Base-by-base conservation (phyloP, 495 filamentous ascomycete genomes). In the Daldinia concentrica region DNA sequence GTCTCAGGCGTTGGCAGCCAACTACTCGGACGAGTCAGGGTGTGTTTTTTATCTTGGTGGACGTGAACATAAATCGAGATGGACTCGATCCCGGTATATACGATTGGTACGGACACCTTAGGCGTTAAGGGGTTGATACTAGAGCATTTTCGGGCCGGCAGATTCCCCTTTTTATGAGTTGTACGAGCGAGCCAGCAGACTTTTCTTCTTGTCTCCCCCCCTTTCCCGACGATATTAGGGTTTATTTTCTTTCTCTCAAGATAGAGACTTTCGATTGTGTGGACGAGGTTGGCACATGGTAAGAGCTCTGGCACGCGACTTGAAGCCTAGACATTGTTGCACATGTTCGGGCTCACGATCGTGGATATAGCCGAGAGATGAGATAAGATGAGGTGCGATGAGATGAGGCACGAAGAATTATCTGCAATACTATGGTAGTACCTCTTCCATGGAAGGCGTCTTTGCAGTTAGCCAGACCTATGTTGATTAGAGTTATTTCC, bases 61-160 rank as follows among this genome's bases (percentile, higher is more conserved):
- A 41, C 17, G 39, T 4, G 39, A 17, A 17, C n/a, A n/a, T 41
- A n/a, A 41, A 41, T 8, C n/a, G 39, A 17, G 39, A 41, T 6
- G 39, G 39, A 17, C 19, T 51, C 9, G 19, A 9, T 24, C 19
- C 45, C 9, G 45, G 45, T 54, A 29, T 54, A 29, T 54, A 30
- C 26, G 26, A 17, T 27, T 30, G 26, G 12, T 14, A 30, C 4
- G 15, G 50, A 30, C 22, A 4, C 6, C 12, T 54, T 24, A 1
- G 50, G 50, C 26, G 50, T 54, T 54, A n/a, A 24, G 26, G 26
- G 50, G 45, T 51, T 51, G 45, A 24, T 51, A 22, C 24, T 22
- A 26, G 15, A 41, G 45, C 45, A 51, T 51, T 51, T 51, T 26
- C 22, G 14, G 45, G 22, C 9, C 45, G 45, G 45, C 24, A 51